Evolutionary conservation across 2,329 filamentous ascomycete species (phyloP).

Genomic region (Didymella keratinophila): DNA sequence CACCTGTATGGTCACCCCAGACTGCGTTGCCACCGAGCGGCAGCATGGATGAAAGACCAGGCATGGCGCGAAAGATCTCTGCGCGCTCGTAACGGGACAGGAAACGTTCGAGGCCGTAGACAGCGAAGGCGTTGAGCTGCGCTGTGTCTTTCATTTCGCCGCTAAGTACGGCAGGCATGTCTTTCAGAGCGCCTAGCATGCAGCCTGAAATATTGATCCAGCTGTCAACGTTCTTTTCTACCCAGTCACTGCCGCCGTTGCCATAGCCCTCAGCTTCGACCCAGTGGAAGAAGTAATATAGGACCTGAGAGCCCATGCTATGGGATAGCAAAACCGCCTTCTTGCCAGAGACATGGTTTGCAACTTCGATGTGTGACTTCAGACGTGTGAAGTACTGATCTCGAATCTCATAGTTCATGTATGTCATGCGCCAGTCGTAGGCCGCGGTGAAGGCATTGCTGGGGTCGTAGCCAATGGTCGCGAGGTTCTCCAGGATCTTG

Average conservation of each 20-base stretch:
- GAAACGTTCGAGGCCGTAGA: constrained; percentile 97
- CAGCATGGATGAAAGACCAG: constrained; percentile 94
- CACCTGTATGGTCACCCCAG: constrained; percentile 90
- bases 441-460: constrained; percentile 72
- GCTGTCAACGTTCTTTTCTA: constrained; percentile 85
- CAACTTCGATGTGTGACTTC: constrained; percentile 89
- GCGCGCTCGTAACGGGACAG: constrained; percentile 87
- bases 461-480: constrained; percentile 95
- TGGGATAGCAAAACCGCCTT: constrained; percentile 91
- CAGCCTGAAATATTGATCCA: constrained; percentile 99
- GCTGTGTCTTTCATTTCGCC: constrained; percentile 99
- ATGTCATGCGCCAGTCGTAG: constrained; percentile 94
- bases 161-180: constrained; percentile 85
- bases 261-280: constrained; percentile 82
- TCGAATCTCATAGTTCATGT: constrained; percentile 84
- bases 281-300: constrained; percentile 85
- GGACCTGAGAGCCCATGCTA: constrained; percentile 96
- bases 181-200: constrained; percentile 95
- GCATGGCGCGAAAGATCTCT: constrained; percentile 96
- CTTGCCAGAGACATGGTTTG: constrained; percentile 72
- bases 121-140: constrained; percentile 93
- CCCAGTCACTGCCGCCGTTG: constrained; percentile 84
- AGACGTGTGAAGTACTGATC: constrained; percentile 94
- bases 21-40: constrained; percentile 91
- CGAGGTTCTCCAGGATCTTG: constrained; percentile 96